phyloP scores from a whole-genome alignment of 2,329 filamentous ascomycete genomes.

The Diaporthe vaccinii region DNA sequence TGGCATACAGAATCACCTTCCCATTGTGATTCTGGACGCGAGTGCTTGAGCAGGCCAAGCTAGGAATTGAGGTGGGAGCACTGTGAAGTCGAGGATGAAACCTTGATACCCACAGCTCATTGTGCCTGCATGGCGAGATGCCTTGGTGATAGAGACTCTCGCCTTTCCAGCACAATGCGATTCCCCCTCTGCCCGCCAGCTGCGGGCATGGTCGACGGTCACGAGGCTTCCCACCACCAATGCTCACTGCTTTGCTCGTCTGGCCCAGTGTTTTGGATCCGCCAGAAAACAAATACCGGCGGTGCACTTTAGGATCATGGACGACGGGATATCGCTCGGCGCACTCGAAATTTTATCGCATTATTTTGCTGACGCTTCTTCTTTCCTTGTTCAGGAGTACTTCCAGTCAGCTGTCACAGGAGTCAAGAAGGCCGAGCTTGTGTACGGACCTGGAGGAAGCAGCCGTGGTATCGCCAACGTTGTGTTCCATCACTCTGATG shows the following conservation, averaged over 20 bases:
- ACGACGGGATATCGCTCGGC: conserved; percentile 24
- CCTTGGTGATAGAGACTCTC: conserved; percentile 42
- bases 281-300: conserved; percentile 40
- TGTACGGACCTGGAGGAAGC: conserved; percentile 91
- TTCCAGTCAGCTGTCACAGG: conserved; percentile 89
- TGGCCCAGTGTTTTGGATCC: conserved; percentile 37
- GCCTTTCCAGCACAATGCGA: conserved; percentile 33
- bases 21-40: conserved; percentile 4
- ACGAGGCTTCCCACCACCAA: conserved; percentile 39
- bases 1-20: conserved; percentile 12
- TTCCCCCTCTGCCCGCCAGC: conserved; percentile 43
- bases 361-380: conserved; percentile 78
- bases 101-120: not conserved
- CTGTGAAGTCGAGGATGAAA: conserved; percentile 18
- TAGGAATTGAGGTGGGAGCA: not conserved
- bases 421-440: conserved; percentile 91
- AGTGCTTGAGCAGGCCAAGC: conserved; percentile 12
- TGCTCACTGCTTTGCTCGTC: conserved; percentile 55
- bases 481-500: conserved; percentile 84
- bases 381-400: conserved; percentile 85
- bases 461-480: conserved; percentile 95
- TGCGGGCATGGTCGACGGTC: conserved; percentile 41
- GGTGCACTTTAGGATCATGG: conserved; percentile 32
- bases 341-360: conserved; percentile 55
- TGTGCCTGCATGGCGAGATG: conserved; percentile 14